A percentile compares a stretch with the other conserved stretches of the same genome.
Evolutionary conservation across 2,329 filamentous ascomycete genomes (phyloP).

Genomic region (Trichoderma polysporum): DNA sequence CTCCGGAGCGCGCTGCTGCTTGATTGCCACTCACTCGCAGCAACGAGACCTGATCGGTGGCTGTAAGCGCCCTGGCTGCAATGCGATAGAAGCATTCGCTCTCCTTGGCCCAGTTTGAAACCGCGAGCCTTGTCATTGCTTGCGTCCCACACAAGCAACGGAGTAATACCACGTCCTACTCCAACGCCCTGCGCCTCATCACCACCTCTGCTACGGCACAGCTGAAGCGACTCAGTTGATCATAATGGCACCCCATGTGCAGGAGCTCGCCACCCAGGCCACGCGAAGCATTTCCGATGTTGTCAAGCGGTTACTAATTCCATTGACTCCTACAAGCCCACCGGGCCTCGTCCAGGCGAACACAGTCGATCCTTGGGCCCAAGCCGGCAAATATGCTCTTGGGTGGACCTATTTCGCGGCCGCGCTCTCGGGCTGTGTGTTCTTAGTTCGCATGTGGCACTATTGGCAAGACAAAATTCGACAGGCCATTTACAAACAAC

Average conservation of each 20-base stretch:
- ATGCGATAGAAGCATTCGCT: constrained; percentile 19
- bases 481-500: constrained; percentile 83
- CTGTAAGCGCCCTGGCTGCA: constrained; percentile 14
- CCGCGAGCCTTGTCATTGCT: constrained; percentile 25
- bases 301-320: constrained; percentile 58
- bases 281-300: constrained; percentile 40
- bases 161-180: neutral
- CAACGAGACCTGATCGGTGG: constrained; percentile 12
- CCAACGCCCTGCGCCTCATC: constrained; percentile 29
- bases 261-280: constrained; percentile 35
- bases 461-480: constrained; percentile 92
- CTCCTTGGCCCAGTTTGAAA: constrained; percentile 16
- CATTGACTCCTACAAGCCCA: constrained; percentile 58
- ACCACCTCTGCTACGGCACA: constrained; percentile 22
- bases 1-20: neutral
- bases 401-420: constrained; percentile 89
- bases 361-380: constrained; percentile 72
- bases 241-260: constrained; percentile 44
- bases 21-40: constrained; percentile 5
- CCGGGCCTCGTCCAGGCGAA: constrained; percentile 62
- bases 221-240: constrained; percentile 27
- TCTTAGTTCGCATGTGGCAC: constrained; percentile 76
- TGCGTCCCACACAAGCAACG: constrained; percentile 26
- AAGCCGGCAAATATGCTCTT: constrained; percentile 81
- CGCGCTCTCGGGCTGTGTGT: constrained; percentile 65